Evolutionary conservation across 1,284 basidiomycete species (phyloP), one percentile per base, ranked within the genome.

Genomic region (Blastosporella zonata): DNA sequence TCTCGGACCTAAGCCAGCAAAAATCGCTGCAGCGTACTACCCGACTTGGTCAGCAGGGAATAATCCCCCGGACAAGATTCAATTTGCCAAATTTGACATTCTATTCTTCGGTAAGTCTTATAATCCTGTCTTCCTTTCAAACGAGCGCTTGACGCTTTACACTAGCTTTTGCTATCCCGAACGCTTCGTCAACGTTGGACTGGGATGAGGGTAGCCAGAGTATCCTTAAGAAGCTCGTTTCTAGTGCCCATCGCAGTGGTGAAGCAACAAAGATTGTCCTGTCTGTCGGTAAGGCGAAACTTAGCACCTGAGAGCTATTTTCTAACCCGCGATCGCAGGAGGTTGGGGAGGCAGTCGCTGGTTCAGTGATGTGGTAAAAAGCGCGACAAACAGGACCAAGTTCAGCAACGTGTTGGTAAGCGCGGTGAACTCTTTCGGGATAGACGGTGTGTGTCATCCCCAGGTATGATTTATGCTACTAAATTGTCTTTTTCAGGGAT

Each of bases 51-150:
- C 77, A 10, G 72, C 71, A 1, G 69, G 67, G 47, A 64, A 66
- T 13, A 69, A 79, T 47, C 72, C 84, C n/a, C 87, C 87, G 2
- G 79, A 84, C 63, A 66, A 67, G 6, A 67, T 91, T 48, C 78
- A 91, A 64, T 91, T 79, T 63, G 74, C 73, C 51, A 78, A 82
- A 58, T 87, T 86, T 56, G 84, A 90, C 64, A 77, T 89, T 46
- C 66, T 92, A 46, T 80, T 84, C 65, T 91, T 81, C 58, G 74
- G 72, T 72, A 58, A 23, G 63, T 43, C 10, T 2, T 12, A 31
- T 12, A 13, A 18, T 17, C 33, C 7, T 9, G n/a, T 34, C 6
- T 17, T 6, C 3, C 3, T 12, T 31, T 22, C 17, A 9, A n/a
- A 22, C 20, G 15, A 12, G 13, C 1, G 18, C 12, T 38, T 20